Base-by-base conservation (phyloP, 345 rosid species). In the Populus tremula region DNA sequence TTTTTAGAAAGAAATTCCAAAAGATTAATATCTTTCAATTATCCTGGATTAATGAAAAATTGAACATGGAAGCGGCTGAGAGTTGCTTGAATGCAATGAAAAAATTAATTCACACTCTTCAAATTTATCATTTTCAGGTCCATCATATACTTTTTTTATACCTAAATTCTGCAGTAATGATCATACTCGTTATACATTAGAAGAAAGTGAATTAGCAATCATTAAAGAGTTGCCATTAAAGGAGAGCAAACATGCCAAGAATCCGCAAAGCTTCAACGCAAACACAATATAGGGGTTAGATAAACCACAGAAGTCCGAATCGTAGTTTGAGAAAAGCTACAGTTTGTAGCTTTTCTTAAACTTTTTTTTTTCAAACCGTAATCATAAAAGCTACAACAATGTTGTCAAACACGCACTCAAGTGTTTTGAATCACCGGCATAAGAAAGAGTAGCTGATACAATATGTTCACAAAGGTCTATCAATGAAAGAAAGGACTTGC, bases 101-200 rank as follows among this genome's bases (percentile, higher is more conserved):
- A 93, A 82, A 73, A 91, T 83, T 8, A 92, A 93, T 39, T 98
- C 98, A 69, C 99, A 93, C 16, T 97, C 99, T 41, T 95, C 97
- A 85, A 92, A 91, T 79, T 90, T 92, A 72, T 92, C 99, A 85
- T 96, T 92, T 61, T 85, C 85, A 77, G 95, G 87, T 33, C 97
- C 98, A 80, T 90, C 87, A 79, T 79, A 90, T 72, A 89, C 95
- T 85, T 92, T 92, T 71, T 87, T 88, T 38, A 86, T 86, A 67
- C 90, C 98, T 90, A 66, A 63, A 35, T 45, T 74, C 65, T 9
- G 18, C 25, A 38, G 31, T 59, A 29, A 79, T 43, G 27, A 64
- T 21, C 39, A 74, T 39, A 56, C 59, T 71, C 23, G 35, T 14
- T 53, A 61, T 53, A n/a, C 54, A 23, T 17, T 59, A 36, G 13